Evolutionary conservation across 345 rosid genomes (phyloP), one percentile per base, ranked within the genome.

Genomic region (Hibiscus tridactylites): DNA sequence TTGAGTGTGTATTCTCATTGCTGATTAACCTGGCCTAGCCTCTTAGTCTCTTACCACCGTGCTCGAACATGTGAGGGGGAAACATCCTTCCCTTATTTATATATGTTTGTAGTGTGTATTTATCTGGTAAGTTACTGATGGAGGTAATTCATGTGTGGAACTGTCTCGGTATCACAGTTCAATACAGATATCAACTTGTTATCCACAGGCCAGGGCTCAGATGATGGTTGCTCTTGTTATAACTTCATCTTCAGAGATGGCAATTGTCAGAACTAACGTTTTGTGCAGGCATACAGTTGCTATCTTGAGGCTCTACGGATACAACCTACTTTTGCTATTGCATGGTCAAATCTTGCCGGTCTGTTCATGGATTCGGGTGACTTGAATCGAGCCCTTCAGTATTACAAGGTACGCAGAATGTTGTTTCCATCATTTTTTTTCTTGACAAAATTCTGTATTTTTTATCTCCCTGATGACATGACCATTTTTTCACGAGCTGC

Each of bases 311-410:
- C 98, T 75, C 74, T 95, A 64, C 93, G 94, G 61, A 95, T 95
- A 76, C 97, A 95, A 73, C 99, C 99, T 59, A 89, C 83, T 50
- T 95, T 92, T 87, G 98, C 99, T 21, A 86, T 92, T 73, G 99
- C 99, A 17, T 95, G 99, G 99, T 95, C 98, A 28, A 95, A 92
- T 85, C 92, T 95, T 82, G 99, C 98, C 65, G 98, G 96, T 79
- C 96, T 95, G 78, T 90, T 90, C 77, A 88, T 95, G 99, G 98
- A 95, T 82, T 85, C 98, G 35, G 99, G 99, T 68, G 97, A 95
- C 82, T 85, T 89, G 68, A 87, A 85, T 66, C 85, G 91, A 81
- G 99, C 99, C 73, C 90, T 89, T 73, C 98, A 92, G 56, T 95
- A 95, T 80, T 95, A 95, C 75, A 89, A 92, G 97, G 99, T 90